Evolutionary conservation across 257 asterid genomes (phyloP).

Genomic region (Rhazya stricta): DNA sequence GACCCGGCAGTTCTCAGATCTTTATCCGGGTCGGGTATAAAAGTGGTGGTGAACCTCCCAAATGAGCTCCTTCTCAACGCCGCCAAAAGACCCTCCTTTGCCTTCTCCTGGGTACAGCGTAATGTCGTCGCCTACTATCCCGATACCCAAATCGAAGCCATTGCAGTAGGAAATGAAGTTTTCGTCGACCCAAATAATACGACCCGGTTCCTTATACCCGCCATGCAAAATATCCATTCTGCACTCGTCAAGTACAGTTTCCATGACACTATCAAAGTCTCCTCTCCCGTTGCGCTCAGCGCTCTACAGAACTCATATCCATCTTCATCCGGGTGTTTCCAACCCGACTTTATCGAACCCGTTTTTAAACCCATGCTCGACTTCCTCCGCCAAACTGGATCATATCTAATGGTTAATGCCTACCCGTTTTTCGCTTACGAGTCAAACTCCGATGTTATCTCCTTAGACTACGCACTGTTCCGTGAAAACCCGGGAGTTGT

Average conservation of each 20-base stretch:
- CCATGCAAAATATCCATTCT: conserved; percentile 61
- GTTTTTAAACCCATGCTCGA: conserved; percentile 73
- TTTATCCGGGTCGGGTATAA: conserved; percentile 62
- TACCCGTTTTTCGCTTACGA: conserved; percentile 88
- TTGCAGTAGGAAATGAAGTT: conserved; percentile 93
- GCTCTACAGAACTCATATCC: conserved; percentile 88
- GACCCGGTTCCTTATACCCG: conserved; percentile 62
- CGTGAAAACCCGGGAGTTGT: conserved; percentile 67
- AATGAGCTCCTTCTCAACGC: conserved; percentile 71
- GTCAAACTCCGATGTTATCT: conserved; percentile 69
- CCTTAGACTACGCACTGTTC: conserved; percentile 81
- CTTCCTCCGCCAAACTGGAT: conserved; percentile 68
- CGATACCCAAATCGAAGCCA: conserved; percentile 60
- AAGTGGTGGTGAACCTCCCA: conserved; percentile 72
- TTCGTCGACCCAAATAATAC: conserved; percentile 74
- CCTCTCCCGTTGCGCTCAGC: conserved; percentile 77
- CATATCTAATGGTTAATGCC: conserved; percentile 68
- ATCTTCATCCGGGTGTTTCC: conserved; percentile 74
- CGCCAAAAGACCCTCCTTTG: conserved; percentile 63
- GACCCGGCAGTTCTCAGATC: conserved; percentile 83
- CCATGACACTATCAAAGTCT: conserved; percentile 45
- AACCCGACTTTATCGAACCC: conserved; percentile 51
- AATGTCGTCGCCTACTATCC: conserved; percentile 71
- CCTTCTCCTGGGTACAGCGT: conserved; percentile 51
- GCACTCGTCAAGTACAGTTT: conserved; percentile 57